These are phyloP conservation scores for Candida tetrigidarum DNA, from an alignment of 1,139 yeast genomes.

Conservation along the genomic window DNA sequence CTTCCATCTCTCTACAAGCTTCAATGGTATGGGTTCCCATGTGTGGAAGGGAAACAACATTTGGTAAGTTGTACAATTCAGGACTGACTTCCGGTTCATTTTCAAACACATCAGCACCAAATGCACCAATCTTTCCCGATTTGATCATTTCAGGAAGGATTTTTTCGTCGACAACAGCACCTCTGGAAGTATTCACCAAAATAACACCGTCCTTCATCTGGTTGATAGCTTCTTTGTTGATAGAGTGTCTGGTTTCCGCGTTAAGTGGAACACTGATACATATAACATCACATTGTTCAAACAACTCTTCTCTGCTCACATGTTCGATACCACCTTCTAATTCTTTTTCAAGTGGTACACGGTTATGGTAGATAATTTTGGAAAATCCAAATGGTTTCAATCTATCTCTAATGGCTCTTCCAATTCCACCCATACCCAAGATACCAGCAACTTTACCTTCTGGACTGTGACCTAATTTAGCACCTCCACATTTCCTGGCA, in stretches of 20 bases:
- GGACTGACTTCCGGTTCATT: slow-evolving; percentile 73
- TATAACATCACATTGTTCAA: slow-evolving; percentile 58
- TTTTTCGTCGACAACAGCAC: slow-evolving; percentile 71
- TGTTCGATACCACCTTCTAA: slow-evolving; percentile 61
- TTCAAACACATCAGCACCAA: slow-evolving; percentile 86
- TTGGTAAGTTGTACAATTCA: slow-evolving; percentile 57
- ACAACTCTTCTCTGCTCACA: slow-evolving; percentile 58
- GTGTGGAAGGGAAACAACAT: slow-evolving; percentile 74
- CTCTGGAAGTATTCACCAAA: slow-evolving; percentile 73
- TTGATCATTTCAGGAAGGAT: slow-evolving; percentile 66
- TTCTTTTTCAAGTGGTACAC: slow-evolving; percentile 54
- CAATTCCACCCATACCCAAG: slow-evolving; percentile 80
- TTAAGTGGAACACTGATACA: slow-evolving; percentile 67
- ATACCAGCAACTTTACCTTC: slow-evolving; percentile 65
- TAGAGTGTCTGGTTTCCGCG: slow-evolving; percentile 59
- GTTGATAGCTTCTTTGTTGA: slow-evolving; percentile 52
- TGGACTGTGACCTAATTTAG: slow-evolving; percentile 51
- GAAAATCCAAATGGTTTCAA: slow-evolving; percentile 67
- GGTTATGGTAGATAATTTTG: slow-evolving; percentile 62
- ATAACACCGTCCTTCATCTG: slow-evolving; percentile 70
- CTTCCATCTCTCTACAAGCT: slow-evolving; percentile 61
- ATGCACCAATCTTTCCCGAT: slow-evolving; percentile 70
- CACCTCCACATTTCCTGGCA: slow-evolving; percentile 28
- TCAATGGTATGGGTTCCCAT: slow-evolving; percentile 79
- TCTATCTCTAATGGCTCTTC: slow-evolving; percentile 66